Base-by-base conservation (phyloP, 2,329 filamentous ascomycete genomes). In the Botryotinia narcissicola region DNA sequence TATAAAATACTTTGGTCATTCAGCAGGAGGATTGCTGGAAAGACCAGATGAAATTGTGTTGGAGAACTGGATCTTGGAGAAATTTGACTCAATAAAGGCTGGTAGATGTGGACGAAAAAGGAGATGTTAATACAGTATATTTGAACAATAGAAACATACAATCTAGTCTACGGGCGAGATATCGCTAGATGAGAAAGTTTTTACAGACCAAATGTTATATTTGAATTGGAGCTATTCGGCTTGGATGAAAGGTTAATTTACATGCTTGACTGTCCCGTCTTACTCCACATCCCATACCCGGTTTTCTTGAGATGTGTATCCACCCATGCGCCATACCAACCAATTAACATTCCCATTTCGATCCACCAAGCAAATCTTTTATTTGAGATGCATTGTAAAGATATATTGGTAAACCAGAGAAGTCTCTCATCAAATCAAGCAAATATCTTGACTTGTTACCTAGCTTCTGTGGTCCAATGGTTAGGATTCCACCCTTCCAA, bases 401-500 rank as follows among this genome's bases (percentile, higher is more conserved):
- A 37, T 37, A 37, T 60, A 25, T 6, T 37, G 0, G 0, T 8
- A 35, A 60, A 10, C 3, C 0, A 32, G 12, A 0, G 0, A 0
- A 0, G 0, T 0, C 1, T 5, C 1, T 0, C 12, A 62, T 62
- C 35, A 62, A 62, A n/a, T 7, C 16, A 5, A 62, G 60, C 60
- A 62, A 62, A 62, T 14, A 40, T 37, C 37, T 37, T 37, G 37
- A 37, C 9, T 37, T 9, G 1, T 9, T 9, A 37, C 37, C 37
- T 37, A 37, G 37, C 37, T 70, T 70, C 68, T 70, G 54, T 70
- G 54, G 68, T 70, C 51, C 67, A 70, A 70, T 70, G 67, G 67
- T 70, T 70, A 70, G 67, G 67, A 70, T 70, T 70, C 67, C 51
- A 70, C 68, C 68, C 68, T 70, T 70, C 68, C 68, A 70, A 70